A percentile compares a stretch with the other conserved stretches of the same genome.
Evolutionary conservation across 2,329 filamentous ascomycete genomes (phyloP).

Genomic region (Fusarium chuoi): DNA sequence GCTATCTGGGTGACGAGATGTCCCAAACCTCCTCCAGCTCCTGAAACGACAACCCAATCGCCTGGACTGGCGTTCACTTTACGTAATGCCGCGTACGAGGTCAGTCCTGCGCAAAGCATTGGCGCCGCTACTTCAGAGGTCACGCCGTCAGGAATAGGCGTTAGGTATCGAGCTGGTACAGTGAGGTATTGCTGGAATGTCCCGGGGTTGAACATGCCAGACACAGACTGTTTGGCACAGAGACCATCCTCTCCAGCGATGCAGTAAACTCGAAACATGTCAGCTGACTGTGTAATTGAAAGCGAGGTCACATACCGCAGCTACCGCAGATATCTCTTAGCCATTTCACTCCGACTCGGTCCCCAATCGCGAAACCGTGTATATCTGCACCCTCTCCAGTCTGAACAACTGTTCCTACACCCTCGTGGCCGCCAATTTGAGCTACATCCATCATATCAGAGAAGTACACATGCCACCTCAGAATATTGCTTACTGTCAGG

Average conservation of each 20-base stretch:
- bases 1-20: neutral
- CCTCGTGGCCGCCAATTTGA: neutral
- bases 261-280: neutral
- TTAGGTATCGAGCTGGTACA: neutral
- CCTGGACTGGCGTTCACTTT: neutral
- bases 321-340: neutral
- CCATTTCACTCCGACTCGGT: neutral
- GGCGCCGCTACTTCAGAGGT: neutral
- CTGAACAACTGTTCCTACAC: neutral
- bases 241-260: neutral
- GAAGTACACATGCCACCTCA: rapidly evolving
- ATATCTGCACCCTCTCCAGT: neutral
- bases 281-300: rapidly evolving
- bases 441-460: neutral
- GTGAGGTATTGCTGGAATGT: neutral
- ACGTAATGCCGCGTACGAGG: neutral
- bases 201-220: neutral
- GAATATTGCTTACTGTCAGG: neutral
- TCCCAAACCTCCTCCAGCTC: neutral
- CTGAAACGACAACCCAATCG: neutral
- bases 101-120: neutral
- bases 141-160: rapidly evolving
- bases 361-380: neutral
- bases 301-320: neutral
- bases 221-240: neutral